A percentile compares a stretch with the other conserved stretches of the same genome.
These are phyloP conservation scores for Leccinum griseonigrum DNA, from an alignment of 1,284 basidiomycete genomes.

Conservation along the genomic window DNA sequence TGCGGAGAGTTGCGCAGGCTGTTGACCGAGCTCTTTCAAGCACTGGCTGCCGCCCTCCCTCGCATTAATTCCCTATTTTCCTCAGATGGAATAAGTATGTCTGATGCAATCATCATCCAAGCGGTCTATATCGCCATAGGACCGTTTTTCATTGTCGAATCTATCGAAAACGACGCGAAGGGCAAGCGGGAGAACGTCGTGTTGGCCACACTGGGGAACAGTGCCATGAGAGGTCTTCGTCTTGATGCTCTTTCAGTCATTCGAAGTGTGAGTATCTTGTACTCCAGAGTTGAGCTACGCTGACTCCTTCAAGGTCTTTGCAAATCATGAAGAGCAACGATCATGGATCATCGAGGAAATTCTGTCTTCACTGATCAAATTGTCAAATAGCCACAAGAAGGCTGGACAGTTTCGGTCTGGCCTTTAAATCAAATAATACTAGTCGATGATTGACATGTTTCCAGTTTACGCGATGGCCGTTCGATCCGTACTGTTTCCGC, in stretches of 20 bases:
- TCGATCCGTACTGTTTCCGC: conserved; percentile 93
- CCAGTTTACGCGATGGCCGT: conserved; percentile 73
- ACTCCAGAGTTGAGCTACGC: background rate
- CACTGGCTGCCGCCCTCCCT: conserved; percentile 62
- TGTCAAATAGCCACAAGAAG: conserved; percentile 86
- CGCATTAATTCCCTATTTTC: conserved; percentile 67
- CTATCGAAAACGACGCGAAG: conserved; percentile 47
- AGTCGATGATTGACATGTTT: background rate
- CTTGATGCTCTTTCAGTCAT: conserved; percentile 82
- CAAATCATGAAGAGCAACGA: conserved; percentile 84
- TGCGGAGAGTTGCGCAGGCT: conserved; percentile 50
- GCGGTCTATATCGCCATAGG: conserved; percentile 90
- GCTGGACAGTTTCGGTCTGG: conserved; percentile 82
- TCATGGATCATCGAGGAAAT: conserved; percentile 98
- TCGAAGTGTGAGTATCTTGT: conserved; percentile 62
- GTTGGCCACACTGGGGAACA: conserved; percentile 62
- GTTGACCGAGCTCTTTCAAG: conserved; percentile 66
- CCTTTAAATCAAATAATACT: background rate
- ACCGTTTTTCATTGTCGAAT: conserved; percentile 86
- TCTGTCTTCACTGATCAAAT: conserved; percentile 81
- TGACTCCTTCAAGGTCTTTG: conserved; percentile 67
- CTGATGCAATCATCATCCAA: conserved; percentile 85
- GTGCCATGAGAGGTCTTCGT: conserved; percentile 77
- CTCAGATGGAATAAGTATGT: conserved; percentile 72
- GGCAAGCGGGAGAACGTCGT: conserved; percentile 58